A percentile compares a stretch with the other conserved stretches of the same genome.
Evolutionary conservation across 768 basidiomycete species (phyloP).

Genomic region (Leccinum boreale): DNA sequence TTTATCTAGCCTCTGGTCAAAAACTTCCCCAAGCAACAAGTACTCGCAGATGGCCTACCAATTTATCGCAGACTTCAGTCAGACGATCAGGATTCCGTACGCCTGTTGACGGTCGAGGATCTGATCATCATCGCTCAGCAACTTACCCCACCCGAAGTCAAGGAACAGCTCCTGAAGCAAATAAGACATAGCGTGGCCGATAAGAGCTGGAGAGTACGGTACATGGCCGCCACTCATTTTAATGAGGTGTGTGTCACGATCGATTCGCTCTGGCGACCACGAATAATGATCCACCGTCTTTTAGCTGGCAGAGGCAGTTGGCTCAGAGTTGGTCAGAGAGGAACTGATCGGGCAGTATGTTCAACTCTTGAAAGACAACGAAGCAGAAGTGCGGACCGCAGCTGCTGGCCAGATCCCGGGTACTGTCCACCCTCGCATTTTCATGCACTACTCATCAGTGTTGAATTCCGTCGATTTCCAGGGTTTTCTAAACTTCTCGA

Average conservation of each 20-base stretch:
- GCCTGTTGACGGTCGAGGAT: constrained; percentile 92
- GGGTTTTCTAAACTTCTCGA: constrained; percentile 94
- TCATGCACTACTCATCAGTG: background rate
- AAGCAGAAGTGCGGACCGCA: constrained; percentile 97
- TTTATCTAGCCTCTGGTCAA: constrained; percentile 66
- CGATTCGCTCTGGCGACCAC: background rate
- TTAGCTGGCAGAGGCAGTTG: constrained; percentile 89
- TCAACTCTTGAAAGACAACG: constrained; percentile 93
- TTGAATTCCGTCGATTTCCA: constrained; percentile 32
- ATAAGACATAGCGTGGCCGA: constrained; percentile 86
- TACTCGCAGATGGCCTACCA: constrained; percentile 83
- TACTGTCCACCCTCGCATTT: constrained; percentile 31
- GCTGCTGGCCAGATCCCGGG: constrained; percentile 97
- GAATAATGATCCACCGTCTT: background rate
- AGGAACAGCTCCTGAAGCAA: constrained; percentile 84
- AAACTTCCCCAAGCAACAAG: constrained; percentile 73
- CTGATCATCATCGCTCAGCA: constrained; percentile 89
- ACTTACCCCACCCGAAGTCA: constrained; percentile 83
- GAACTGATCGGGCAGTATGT: constrained; percentile 93
- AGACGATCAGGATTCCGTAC: constrained; percentile 98
- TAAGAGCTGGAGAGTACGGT: constrained; percentile 98
- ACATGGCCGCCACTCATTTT: constrained; percentile 98
- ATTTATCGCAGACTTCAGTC: constrained; percentile 91
- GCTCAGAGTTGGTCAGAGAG: constrained; percentile 85
- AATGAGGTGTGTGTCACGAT: constrained; percentile 64